Evolutionary conservation across 192 early-diverging fungal genomes (phyloP).

Genomic region (Entomortierella beljakovae): DNA sequence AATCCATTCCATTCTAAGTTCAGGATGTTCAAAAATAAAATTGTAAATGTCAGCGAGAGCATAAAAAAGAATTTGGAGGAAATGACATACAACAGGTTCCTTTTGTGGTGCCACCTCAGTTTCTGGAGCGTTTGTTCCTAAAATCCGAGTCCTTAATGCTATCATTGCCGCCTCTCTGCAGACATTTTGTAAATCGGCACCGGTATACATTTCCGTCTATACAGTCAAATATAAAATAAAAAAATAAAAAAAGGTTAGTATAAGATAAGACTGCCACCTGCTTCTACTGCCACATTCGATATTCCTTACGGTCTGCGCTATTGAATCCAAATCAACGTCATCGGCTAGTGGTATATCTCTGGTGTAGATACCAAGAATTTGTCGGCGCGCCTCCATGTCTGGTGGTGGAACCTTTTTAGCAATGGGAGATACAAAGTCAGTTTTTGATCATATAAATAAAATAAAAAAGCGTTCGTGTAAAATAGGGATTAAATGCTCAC

Average conservation of each 20-base stretch:
- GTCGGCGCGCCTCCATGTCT: conserved; percentile 57
- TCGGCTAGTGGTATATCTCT: conserved; percentile 60
- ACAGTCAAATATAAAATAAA: neutral
- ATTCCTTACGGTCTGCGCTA: conserved; percentile 59
- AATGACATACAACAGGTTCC: conserved; percentile 35
- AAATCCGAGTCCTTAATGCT: conserved; percentile 42
- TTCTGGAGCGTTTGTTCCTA: neutral
- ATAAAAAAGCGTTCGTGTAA: neutral
- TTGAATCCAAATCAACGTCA: conserved; percentile 60
- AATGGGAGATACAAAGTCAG: neutral
- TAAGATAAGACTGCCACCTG: too few species aligned
- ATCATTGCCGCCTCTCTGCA: conserved; percentile 66
- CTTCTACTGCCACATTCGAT: neutral
- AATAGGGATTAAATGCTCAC: conserved; percentile 52
- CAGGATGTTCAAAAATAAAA: neutral
- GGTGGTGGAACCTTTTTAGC: conserved; percentile 60
- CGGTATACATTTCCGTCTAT: conserved; percentile 68
- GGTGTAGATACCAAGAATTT: conserved; percentile 65
- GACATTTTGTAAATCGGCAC: conserved; percentile 66
- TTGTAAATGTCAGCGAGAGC: neutral
- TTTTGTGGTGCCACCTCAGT: neutral
- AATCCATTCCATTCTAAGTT: conserved; percentile 30
- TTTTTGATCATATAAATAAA: neutral
- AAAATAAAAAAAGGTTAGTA: neutral
- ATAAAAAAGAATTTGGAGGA: neutral